Percentiles rank a stretch among this genome's conserved stretches.
Conservation (phyloP, 2,329 filamentous ascomycete genomes). For the Verticillium alfalfae region DNA sequence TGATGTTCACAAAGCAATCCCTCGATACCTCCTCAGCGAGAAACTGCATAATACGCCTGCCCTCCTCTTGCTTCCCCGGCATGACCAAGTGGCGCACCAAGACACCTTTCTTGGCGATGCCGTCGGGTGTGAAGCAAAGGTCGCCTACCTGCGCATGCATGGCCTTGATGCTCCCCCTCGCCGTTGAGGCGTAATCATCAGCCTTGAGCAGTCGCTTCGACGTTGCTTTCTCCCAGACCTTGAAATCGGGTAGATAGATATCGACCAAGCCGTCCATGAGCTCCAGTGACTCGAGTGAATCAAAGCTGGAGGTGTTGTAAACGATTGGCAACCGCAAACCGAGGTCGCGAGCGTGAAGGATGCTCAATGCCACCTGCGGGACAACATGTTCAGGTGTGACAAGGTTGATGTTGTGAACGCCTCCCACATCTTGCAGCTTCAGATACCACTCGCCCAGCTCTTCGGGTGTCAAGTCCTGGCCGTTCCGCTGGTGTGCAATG, state of each 20-base stretch:
- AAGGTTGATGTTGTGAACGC: slow-evolving; percentile 85
- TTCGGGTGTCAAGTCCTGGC: slow-evolving; percentile 73
- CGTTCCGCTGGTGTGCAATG: slow-evolving; percentile 76
- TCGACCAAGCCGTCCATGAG: slow-evolving; percentile 76
- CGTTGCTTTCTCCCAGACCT: slow-evolving; percentile 65
- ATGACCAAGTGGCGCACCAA: slow-evolving; percentile 78
- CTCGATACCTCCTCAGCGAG: slow-evolving; percentile 66
- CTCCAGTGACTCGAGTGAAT: slow-evolving; percentile 65
- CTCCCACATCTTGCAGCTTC: slow-evolving; percentile 74
- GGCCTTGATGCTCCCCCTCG: slow-evolving; percentile 69
- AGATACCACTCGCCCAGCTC: slow-evolving; percentile 77
- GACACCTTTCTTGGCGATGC: slow-evolving; percentile 72
- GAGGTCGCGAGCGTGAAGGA: slow-evolving; percentile 65
- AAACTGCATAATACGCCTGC: slow-evolving; percentile 68
- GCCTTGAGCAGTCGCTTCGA: slow-evolving; percentile 71
- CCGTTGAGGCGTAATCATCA: slow-evolving; percentile 66
- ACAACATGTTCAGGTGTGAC: slow-evolving; percentile 85
- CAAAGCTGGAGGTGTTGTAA: slow-evolving; percentile 81
- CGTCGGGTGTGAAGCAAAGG: slow-evolving; percentile 74
- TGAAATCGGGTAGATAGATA: slow-evolving; percentile 86
- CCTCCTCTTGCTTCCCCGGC: slow-evolving; percentile 73
- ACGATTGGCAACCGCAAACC: slow-evolving; percentile 70
- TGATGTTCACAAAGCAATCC: slow-evolving; percentile 78
- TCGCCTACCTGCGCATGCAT: slow-evolving; percentile 83
- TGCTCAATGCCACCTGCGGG: slow-evolving; percentile 72